Base-by-base conservation (phyloP, 768 basidiomycete genomes). In the Fibroporia radiculosa region DNA sequence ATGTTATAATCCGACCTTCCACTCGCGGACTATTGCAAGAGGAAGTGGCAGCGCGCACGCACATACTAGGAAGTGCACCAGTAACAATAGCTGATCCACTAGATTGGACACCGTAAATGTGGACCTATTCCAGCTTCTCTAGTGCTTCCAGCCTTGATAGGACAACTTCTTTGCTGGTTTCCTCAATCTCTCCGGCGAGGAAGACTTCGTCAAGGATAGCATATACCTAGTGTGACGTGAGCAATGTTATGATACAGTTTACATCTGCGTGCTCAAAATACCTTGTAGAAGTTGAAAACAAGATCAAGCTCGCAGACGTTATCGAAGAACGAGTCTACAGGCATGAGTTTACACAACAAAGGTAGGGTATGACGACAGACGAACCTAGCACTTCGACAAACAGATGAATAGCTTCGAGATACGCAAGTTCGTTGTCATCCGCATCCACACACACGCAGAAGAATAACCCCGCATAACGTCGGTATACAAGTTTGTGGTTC, bases 271-370 rank as follows among this genome's bases (percentile, higher is more conserved):
- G n/a, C 3, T 25, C 3, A n/a, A 48, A 63, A 16, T 32, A 85
- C 90, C 72, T 98, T 98, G 68, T 98, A 96, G 62, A 98, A 99
- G 64, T 97, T 97, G 72, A 98, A 99, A 2, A 99, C 96, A 0
- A 99, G 77, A 60, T 98, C 96, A 24, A 97, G 72, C 63, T 97
- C 93, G 68, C 96, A 97, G 1, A 99, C 96, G 55, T 99, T 98
- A 60, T 97, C 93, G 58, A 99, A 99, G 72, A 98, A 99, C 0
- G 93, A 82, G 61, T 98, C 95, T 96, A 47, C 44, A 46, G 10
- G 18, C n/a, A 12, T 22, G 42, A 39, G 33, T 33, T n/a, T n/a
- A 20, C 16, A 25, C 31, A 34, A 37, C 20, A 10, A 3, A 12
- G 32, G 8, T 28, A 11, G 3, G 20, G 14, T 12, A 6, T 8